A percentile compares a stretch with the other conserved stretches of the same genome.
These are phyloP conservation scores for Acanthamoeba pearcei DNA, from an alignment of 208 protist genomes.

Conservation along the genomic window DNA sequence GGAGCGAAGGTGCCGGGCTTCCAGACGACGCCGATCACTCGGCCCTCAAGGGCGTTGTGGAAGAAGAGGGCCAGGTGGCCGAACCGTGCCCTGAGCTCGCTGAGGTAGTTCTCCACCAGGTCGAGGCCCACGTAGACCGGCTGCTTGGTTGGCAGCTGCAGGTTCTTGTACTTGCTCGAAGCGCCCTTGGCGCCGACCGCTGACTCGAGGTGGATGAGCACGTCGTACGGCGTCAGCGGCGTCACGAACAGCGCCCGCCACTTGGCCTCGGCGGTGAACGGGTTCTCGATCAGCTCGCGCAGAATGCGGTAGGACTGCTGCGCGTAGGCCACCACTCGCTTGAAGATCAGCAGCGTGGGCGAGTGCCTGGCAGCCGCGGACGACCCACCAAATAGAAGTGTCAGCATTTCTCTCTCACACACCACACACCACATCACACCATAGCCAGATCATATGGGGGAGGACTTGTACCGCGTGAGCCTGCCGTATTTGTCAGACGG, in stretches of 20 bases:
- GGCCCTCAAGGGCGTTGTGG: conserved; percentile 41
- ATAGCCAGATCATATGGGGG: no score
- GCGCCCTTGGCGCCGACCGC: background rate
- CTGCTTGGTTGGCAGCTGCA: background rate
- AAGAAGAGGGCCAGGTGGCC: conserved; percentile 47
- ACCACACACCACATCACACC: background rate
- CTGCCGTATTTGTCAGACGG: conserved; percentile 13
- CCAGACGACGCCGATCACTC: conserved; percentile 59
- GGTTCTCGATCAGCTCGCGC: background rate
- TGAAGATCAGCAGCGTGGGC: conserved; percentile 14
- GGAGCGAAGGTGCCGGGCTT: conserved; percentile 37
- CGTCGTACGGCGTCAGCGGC: conserved; percentile 4
- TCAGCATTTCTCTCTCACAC: no score
- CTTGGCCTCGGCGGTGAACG: conserved; percentile 23
- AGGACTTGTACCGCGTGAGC: background rate
- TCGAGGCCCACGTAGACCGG: conserved; percentile 29
- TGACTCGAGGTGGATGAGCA: conserved; percentile 16
- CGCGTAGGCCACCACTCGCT: conserved; percentile 1
- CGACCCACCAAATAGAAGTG: background rate
- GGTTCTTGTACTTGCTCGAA: background rate
- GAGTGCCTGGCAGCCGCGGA: background rate
- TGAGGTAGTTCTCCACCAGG: conserved; percentile 24
- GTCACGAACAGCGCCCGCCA: background rate
- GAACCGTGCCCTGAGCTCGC: conserved; percentile 12
- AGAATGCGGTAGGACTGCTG: conserved; percentile 33